Evolutionary conservation across 306 rosid species (phyloP).

Genomic region (Sicyos baderoa): DNA sequence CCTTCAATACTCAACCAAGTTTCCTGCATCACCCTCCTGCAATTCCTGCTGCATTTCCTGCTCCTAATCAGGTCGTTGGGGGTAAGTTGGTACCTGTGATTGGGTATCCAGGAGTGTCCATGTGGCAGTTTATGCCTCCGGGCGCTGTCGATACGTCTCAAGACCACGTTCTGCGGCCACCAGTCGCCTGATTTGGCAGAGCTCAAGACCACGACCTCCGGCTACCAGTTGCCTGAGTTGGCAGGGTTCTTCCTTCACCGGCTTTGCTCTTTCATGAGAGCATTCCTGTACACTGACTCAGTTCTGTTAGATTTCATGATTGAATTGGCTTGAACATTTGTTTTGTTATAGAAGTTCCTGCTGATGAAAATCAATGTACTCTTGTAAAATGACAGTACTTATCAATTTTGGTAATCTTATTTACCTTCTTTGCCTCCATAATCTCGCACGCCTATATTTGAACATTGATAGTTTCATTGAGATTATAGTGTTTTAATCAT

Average conservation of each 20-base stretch:
- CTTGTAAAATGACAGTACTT: neutral
- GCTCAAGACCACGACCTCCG: neutral
- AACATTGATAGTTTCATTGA: no score
- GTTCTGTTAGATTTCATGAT: slow-evolving; percentile 5
- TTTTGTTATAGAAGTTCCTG: neutral
- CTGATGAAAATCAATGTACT: neutral
- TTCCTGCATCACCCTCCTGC: slow-evolving; percentile 47
- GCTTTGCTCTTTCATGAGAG: neutral
- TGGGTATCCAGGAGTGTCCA: slow-evolving; percentile 78
- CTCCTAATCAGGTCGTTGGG: slow-evolving; percentile 41
- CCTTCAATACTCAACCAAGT: slow-evolving; percentile 39
- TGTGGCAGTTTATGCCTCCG: slow-evolving; percentile 94
- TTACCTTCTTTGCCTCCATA: neutral
- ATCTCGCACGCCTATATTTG: neutral
- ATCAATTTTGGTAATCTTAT: slow-evolving; percentile 2
- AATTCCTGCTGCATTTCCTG: slow-evolving; percentile 30
- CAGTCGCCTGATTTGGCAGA: slow-evolving; percentile 57
- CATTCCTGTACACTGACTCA: neutral
- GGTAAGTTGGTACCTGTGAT: slow-evolving; percentile 69
- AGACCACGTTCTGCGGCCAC: slow-evolving; percentile 88
- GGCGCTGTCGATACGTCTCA: slow-evolving; percentile 70
- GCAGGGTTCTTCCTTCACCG: neutral
- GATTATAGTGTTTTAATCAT: no score
- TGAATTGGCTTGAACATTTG: slow-evolving; percentile 4
- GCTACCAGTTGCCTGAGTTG: neutral